Base-by-base conservation (phyloP, 1,284 basidiomycete genomes). In the Ustanciosporium gigantosporum region DNA sequence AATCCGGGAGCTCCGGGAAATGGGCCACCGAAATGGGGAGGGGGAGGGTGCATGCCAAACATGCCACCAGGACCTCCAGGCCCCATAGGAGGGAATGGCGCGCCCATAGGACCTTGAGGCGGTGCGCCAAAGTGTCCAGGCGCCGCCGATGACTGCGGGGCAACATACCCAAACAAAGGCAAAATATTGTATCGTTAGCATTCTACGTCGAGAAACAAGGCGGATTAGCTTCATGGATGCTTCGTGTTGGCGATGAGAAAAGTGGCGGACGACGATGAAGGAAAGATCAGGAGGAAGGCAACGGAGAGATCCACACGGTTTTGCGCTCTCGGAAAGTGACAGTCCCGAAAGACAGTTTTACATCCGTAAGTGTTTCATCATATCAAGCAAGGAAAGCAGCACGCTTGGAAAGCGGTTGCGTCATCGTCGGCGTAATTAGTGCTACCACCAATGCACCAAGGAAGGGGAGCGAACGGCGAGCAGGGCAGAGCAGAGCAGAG, bases 281-380 rank as follows among this genome's bases (percentile, higher is more conserved):
- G 11, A 19, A 11, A 25, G 19, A 68, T 86, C 84, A 84, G 84
- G 83, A 86, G 84, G 84, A 87, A 86, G 85, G 84, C 84, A 87
- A 85, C 84, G 84, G 83, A 85, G 81, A 71, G 70, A 83, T 86
- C 85, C 85, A 86, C 85, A 85, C 75, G 82, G 80, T 74, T 70
- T 79, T 85, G 86, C 85, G 85, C 85, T 85, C 85, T 86, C 84
- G 84, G 84, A 83, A 72, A 71, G 60, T 70, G 43, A 77, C 81
- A 66, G 82, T 79, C 80, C 50, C 67, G 69, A 57, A 76, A 81
- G 59, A 58, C 82, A 82, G 82, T 68, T 83, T 84, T 82, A 85
- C 83, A 86, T 86, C 85, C 85, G 84, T 80, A 80, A 83, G 75
- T 70, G 42, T 82, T 84, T 69, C 66, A 53, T 72, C 70, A 60